A percentile compares a stretch with the other conserved stretches of the same genome.
These are phyloP conservation scores for Yamadazyma taylorii DNA, from an alignment of 1,139 yeast genomes.

Conservation along the genomic window DNA sequence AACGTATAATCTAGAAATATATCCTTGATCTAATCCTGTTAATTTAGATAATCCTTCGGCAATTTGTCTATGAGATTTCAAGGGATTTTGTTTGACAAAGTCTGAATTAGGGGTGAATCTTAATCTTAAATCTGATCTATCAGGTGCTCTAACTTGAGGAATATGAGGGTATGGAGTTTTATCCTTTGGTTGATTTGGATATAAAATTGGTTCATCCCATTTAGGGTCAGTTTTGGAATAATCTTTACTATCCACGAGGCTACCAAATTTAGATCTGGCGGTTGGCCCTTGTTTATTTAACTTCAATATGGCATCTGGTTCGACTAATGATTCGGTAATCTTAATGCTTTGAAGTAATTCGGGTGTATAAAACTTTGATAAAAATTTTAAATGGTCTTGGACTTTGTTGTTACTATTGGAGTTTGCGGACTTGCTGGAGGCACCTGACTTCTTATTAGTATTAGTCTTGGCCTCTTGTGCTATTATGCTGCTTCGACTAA, in stretches of 20 bases:
- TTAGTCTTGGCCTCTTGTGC: neutral
- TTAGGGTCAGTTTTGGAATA: constrained; percentile 39
- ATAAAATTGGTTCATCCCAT: constrained; percentile 48
- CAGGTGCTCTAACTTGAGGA: constrained; percentile 43
- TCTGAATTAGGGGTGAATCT: constrained; percentile 30
- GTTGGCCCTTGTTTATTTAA: constrained; percentile 33
- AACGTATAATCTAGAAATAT: constrained; percentile 62
- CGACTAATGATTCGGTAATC: constrained; percentile 72
- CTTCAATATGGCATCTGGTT: constrained; percentile 55
- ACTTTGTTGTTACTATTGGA: constrained; percentile 15
- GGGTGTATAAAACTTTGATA: constrained; percentile 73
- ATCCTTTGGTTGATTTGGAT: constrained; percentile 44
- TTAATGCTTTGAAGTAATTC: constrained; percentile 77
- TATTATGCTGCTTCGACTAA: neutral
- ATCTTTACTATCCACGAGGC: constrained; percentile 24
- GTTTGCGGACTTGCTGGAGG: neutral
- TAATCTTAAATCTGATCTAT: constrained; percentile 40
- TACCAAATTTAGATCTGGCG: constrained; percentile 35
- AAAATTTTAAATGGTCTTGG: constrained; percentile 54
- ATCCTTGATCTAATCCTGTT: constrained; percentile 72
- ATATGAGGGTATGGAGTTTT: constrained; percentile 44
- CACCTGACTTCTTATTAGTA: constrained; percentile 2
- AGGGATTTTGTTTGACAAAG: constrained; percentile 16
- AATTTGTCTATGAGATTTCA: constrained; percentile 28
- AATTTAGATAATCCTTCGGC: constrained; percentile 63